phyloP scores from a whole-genome alignment of 208 protist genomes.

The Balamuthia mandrillaris region DNA sequence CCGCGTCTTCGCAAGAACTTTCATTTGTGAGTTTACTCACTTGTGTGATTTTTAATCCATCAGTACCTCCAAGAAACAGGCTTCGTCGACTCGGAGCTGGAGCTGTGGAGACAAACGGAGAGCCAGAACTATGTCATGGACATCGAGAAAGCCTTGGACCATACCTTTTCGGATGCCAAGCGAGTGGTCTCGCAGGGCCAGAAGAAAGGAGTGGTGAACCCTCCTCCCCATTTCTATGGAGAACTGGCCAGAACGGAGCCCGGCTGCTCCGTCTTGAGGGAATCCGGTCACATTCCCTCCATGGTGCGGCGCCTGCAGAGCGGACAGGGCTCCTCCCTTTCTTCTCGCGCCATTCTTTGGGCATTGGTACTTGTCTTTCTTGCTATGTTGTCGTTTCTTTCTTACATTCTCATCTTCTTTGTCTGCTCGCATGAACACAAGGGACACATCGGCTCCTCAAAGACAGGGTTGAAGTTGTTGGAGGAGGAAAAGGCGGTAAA shows the following conservation, averaged over 20 bases:
- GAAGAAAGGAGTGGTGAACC: too few relatives aligned
- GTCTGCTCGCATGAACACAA: too few relatives aligned
- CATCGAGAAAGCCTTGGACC: constrained; percentile 38
- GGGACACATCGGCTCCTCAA: background rate
- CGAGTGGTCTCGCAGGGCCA: constrained; percentile 24
- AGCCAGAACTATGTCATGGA: constrained; percentile 41
- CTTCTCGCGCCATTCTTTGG: constrained; percentile 3
- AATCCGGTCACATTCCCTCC: background rate
- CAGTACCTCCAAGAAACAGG: constrained; percentile 39
- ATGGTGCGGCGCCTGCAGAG: background rate
- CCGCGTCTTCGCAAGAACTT: too few relatives aligned
- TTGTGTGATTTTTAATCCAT: too few relatives aligned
- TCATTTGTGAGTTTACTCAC: too few relatives aligned
- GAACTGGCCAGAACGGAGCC: constrained; percentile 57
- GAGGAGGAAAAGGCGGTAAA: background rate
- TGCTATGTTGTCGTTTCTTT: too few relatives aligned
- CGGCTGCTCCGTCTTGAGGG: constrained; percentile 17
- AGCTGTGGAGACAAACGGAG: constrained; percentile 27
- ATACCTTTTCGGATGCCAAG: too few relatives aligned
- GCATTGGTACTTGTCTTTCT: background rate
- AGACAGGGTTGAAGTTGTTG: background rate
- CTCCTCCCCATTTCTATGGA: constrained; percentile 61
- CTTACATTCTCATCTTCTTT: too few relatives aligned
- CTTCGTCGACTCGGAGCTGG: constrained; percentile 46
- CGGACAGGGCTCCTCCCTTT: background rate